Conservation (phyloP, 352 stramenopile species). For the Phytophthora sojae region DNA sequence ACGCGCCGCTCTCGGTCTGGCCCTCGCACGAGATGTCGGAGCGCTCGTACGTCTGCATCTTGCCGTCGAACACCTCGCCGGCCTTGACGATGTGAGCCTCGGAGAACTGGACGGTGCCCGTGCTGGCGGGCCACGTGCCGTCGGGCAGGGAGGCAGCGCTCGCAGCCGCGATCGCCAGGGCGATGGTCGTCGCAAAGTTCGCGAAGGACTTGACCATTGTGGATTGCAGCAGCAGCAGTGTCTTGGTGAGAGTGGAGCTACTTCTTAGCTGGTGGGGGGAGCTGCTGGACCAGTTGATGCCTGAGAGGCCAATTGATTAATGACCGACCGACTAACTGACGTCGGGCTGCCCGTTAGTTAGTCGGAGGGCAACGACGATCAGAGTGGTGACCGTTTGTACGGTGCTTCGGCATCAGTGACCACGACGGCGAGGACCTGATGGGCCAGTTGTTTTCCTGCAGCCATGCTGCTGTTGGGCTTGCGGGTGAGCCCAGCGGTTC, state of each 20-base stretch:
- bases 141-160: slow-evolving; percentile 19
- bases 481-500: slow-evolving; percentile 14
- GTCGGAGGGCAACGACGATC: background rate
- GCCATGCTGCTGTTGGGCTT: slow-evolving; percentile 10
- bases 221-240: slow-evolving; percentile 1
- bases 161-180: slow-evolving; percentile 10
- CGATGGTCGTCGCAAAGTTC: background rate
- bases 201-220: slow-evolving; percentile 21
- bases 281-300: background rate
- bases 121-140: slow-evolving; percentile 24
- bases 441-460: slow-evolving; percentile 27
- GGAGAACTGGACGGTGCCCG: slow-evolving; percentile 15
- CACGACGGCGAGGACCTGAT: slow-evolving; percentile 6
- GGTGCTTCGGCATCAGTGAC: background rate
- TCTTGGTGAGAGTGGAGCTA: slow-evolving; percentile 7
- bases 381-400: slow-evolving; percentile 17
- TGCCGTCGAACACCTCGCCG: slow-evolving; percentile 31
- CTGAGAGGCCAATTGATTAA: slow-evolving; percentile 22
- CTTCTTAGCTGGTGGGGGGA: background rate
- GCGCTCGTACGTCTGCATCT: slow-evolving; percentile 11
- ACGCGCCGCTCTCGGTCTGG: background rate
- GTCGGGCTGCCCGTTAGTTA: background rate
- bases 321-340: slow-evolving; percentile 7
- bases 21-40: background rate
- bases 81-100: slow-evolving; percentile 41